Conservation (phyloP, 1,284 basidiomycete species). For the Malassezia yamatoensis region DNA sequence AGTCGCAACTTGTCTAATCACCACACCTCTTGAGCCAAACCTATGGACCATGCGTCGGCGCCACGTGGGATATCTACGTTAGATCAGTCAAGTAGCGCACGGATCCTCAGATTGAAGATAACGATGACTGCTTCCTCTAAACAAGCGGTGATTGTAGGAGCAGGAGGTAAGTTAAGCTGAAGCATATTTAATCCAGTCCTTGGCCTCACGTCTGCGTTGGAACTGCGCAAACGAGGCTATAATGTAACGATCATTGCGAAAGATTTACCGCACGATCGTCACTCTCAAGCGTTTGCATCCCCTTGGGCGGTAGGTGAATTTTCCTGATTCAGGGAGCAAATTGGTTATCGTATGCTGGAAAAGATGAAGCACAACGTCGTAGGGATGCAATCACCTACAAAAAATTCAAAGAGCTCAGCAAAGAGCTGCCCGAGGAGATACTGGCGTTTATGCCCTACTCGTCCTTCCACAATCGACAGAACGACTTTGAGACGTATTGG, state of each 20-base stretch:
- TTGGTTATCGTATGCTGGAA: slow-evolving; percentile 56
- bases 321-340: slow-evolving; percentile 53
- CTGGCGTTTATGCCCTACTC: slow-evolving; percentile 29
- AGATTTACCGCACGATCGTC: slow-evolving; percentile 59
- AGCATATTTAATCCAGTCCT: slow-evolving; percentile 45
- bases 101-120: neutral
- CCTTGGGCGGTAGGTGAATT: slow-evolving; percentile 55
- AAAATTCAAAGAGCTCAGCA: slow-evolving; percentile 22
- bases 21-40: too few relatives aligned
- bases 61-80: too few relatives aligned
- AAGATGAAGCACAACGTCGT: slow-evolving; percentile 34
- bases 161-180: slow-evolving; percentile 23
- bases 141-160: slow-evolving; percentile 26
- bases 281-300: slow-evolving; percentile 57
- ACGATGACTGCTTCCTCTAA: neutral
- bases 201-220: slow-evolving; percentile 50
- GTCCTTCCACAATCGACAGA: slow-evolving; percentile 18
- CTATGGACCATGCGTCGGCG: too few relatives aligned
- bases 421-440: slow-evolving; percentile 21
- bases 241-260: slow-evolving; percentile 58
- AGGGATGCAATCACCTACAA: slow-evolving; percentile 26
- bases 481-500: slow-evolving; percentile 24
- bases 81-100: neutral
- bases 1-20: too few relatives aligned
- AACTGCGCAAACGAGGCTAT: slow-evolving; percentile 50